Base-by-base conservation (phyloP, 2,329 filamentous ascomycete genomes). In the Fusarium avenaceum region DNA sequence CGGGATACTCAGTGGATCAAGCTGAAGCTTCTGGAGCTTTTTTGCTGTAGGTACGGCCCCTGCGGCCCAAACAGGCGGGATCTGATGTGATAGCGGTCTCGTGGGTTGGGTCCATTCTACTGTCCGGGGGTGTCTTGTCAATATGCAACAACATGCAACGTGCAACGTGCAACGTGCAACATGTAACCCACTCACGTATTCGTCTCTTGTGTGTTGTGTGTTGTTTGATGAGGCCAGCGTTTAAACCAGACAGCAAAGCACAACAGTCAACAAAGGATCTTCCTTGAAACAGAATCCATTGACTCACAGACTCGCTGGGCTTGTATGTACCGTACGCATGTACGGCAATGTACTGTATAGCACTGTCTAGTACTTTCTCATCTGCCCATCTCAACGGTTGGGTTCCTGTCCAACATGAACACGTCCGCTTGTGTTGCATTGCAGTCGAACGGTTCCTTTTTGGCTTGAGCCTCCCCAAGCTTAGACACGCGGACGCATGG, bases 1-100 rank as follows among this genome's bases (percentile, higher is more conserved):
- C 26, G 19, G 50, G 46, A 55, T 43, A 52, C 39, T 43, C 55
- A 40, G 58, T 62, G 58, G 58, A 62, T 51, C 40, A 38, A 28
- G 22, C 30, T 55, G 47, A 40, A 48, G 42, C 59, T 65, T 56
- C 44, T 57, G 51, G 64, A 57, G 57, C 57, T 28, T 46, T 28
- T 46, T 54, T 54, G 42, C 63, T 73, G 62, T 71, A 71, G 69
- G 67, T 72, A 73, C 71, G n/a, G 35, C n/a, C 17, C 35, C 35
- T 38, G 35, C 56, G 71, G 57, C 71, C 71, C 71, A 73, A 67
- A 66, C 70, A 53, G 67, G 60, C 71, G 71, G 71, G 69, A 73
- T 70, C 71, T 72, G 65, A 65, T 72, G 69, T 72, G 63, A 64
- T 62, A 54, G 63, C 65, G 50, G 69, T 69, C 65, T 67, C 58